These are phyloP conservation scores for Umbellularia californica DNA, from an alignment of 164 flowering plant species.

Conservation along the genomic window DNA sequence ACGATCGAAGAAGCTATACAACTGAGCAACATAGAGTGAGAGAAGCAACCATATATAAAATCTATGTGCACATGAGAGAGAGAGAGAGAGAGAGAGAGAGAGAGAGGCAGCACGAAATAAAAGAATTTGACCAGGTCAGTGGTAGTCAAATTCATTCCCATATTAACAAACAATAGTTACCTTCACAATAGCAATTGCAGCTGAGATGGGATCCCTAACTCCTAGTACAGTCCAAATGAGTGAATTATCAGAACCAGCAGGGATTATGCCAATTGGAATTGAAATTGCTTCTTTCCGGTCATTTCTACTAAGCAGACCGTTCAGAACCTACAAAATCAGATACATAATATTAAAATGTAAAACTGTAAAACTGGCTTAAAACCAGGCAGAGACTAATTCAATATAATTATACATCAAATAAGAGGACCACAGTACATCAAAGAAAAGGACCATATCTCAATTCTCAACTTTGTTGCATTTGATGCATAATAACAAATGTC, in stretches of 20 bases:
- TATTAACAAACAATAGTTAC: slow-evolving; percentile 25
- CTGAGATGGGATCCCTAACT: slow-evolving; percentile 93
- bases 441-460: too few species aligned
- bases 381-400: not conserved
- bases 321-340: slow-evolving; percentile 65
- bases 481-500: too few species aligned
- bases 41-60: too few species aligned
- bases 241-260: slow-evolving; percentile 99
- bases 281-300: slow-evolving; percentile 97
- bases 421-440: too few species aligned
- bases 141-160: not conserved
- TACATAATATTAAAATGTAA: not conserved
- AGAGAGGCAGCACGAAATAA: too few species aligned
- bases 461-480: too few species aligned
- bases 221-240: slow-evolving; percentile 98
- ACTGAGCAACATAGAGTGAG: too few species aligned
- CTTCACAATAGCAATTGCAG: slow-evolving; percentile 97
- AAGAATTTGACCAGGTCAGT: not conserved
- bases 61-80: too few species aligned
- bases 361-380: not conserved
- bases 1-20: too few species aligned
- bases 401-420: too few species aligned
- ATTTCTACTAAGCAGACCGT: slow-evolving; percentile 81
- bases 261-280: slow-evolving; percentile 94
- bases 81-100: too few species aligned